phyloP scores from a whole-genome alignment of 441 rosid species.

The Erodium trifolium region DNA sequence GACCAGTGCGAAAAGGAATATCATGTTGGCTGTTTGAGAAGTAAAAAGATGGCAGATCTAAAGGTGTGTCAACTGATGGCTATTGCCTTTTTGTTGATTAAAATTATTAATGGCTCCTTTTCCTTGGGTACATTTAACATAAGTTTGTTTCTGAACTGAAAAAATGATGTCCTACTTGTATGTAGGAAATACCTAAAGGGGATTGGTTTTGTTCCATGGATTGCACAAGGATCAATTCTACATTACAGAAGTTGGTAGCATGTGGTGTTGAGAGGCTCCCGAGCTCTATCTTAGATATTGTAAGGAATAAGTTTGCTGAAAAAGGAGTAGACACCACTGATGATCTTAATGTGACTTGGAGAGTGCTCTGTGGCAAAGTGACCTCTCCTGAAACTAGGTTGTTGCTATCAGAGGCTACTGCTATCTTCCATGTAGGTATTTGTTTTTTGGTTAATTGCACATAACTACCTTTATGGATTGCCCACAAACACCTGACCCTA shows the following conservation, averaged over 20 bases:
- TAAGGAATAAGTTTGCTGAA: conserved; percentile 23
- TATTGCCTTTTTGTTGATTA: neutral
- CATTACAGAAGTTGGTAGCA: neutral
- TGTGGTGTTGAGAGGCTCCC: neutral
- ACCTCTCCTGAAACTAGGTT: conserved; percentile 47
- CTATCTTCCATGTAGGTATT: conserved; percentile 74
- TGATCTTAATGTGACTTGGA: conserved; percentile 54
- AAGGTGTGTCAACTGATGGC: conserved; percentile 42
- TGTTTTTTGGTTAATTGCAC: neutral
- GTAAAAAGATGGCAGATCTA: conserved; percentile 55
- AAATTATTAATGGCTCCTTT: neutral
- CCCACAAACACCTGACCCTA: too few species aligned
- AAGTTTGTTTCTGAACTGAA: neutral
- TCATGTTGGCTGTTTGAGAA: conserved; percentile 90
- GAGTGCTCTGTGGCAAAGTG: conserved; percentile 67
- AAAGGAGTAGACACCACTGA: conserved; percentile 30
- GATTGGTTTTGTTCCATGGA: conserved; percentile 87
- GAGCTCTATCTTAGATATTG: neutral
- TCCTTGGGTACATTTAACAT: neutral
- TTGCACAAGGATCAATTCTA: conserved; percentile 43
- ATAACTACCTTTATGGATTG: too few species aligned
- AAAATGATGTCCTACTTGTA: conserved; percentile 17
- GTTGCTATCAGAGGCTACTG: conserved; percentile 65
- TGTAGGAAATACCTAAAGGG: conserved; percentile 71
- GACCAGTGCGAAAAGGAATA: conserved; percentile 87